These are phyloP conservation scores for Schwanniomyces vanrijiae DNA, from an alignment of 805 yeast genomes.

Conservation along the genomic window DNA sequence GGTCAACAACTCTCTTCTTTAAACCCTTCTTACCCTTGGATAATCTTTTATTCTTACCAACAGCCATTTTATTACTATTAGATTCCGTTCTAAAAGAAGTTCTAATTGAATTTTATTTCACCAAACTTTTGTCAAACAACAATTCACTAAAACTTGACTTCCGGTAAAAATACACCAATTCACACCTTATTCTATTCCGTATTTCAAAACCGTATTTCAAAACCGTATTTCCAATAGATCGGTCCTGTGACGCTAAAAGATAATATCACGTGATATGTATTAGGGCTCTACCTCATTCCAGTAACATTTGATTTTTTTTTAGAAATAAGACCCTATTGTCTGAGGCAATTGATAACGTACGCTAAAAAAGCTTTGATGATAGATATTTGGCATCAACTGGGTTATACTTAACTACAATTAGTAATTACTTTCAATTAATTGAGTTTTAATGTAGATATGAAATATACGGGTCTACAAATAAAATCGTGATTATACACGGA, in stretches of 20 bases:
- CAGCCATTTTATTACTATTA: constrained; percentile 53
- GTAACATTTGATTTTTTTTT: not conserved
- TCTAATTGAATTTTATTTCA: constrained; percentile 1
- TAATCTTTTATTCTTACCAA: constrained; percentile 87
- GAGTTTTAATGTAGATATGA: too few species aligned
- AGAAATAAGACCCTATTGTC: too few species aligned
- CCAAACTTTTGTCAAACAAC: not conserved
- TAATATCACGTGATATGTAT: not conserved
- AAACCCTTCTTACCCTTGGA: constrained; percentile 86
- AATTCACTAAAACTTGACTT: not conserved
- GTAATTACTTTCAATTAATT: too few species aligned
- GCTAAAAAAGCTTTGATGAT: too few species aligned
- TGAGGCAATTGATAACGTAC: too few species aligned
- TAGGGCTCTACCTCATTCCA: not conserved
- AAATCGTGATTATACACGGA: constrained; percentile 6
- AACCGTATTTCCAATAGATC: not conserved
- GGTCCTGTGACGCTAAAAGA: not conserved
- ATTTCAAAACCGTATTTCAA: not conserved
- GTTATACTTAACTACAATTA: too few species aligned
- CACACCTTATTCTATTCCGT: not conserved
- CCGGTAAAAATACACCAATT: not conserved
- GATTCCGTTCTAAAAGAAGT: constrained; percentile 3
- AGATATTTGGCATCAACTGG: too few species aligned
- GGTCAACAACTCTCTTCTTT: constrained; percentile 98
- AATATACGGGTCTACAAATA: too few species aligned